Conservation (phyloP, 768 basidiomycete species). For the Tephrocybe sp. region DNA sequence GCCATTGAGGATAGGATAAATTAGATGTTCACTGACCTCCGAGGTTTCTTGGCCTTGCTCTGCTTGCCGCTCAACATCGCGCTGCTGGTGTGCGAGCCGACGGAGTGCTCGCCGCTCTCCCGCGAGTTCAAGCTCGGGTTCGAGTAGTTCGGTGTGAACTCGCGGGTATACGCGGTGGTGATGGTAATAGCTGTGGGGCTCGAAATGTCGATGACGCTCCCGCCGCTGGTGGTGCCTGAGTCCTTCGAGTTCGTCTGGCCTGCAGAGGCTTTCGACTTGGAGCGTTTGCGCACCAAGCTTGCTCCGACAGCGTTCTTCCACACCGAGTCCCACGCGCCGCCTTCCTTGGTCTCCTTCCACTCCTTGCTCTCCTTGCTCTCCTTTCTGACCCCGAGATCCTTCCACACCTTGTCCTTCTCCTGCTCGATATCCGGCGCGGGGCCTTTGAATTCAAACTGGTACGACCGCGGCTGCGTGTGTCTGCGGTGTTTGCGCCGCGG, state of each 20-base stretch:
- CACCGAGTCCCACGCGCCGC: slow-evolving; percentile 1
- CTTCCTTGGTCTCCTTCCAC: slow-evolving; percentile 9
- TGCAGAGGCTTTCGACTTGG: neutral
- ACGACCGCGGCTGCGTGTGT: slow-evolving; percentile 22
- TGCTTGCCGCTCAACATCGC: neutral
- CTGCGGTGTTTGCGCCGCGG: slow-evolving; percentile 1
- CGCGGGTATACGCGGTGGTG: neutral
- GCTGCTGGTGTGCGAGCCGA: neutral
- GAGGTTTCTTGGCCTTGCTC: neutral
- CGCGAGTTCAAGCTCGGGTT: neutral
- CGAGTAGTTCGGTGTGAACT: neutral
- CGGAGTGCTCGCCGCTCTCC: neutral
- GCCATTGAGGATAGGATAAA: neutral
- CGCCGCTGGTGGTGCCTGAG: neutral
- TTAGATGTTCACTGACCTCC: slow-evolving; percentile 5
- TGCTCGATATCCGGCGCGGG: slow-evolving; percentile 8
- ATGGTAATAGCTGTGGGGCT: neutral
- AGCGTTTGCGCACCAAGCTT: slow-evolving; percentile 1
- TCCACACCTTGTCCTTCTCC: neutral
- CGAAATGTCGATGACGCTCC: slow-evolving; percentile 20
- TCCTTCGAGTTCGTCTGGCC: neutral
- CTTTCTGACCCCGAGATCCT: neutral
- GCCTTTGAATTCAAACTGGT: slow-evolving; percentile 21
- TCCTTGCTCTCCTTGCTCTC: slow-evolving; percentile 2
- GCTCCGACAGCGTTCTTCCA: neutral